Percentiles rank a stretch among this genome's conserved stretches.
Conservation (phyloP, 202 grass and related monocot species). For the Brachypodium distachyon region DNA sequence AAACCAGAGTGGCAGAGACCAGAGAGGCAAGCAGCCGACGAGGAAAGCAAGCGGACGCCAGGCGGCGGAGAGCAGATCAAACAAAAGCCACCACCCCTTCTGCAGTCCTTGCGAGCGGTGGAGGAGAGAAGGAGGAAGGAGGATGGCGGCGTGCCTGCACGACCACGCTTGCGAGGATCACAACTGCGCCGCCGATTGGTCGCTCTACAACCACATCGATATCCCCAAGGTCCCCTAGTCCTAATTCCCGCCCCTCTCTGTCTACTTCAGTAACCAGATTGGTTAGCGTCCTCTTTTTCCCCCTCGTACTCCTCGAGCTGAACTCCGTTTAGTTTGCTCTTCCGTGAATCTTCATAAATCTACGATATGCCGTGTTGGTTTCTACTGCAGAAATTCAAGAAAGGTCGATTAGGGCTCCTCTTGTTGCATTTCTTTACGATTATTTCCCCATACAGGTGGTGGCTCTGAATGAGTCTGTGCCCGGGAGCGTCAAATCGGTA, state of each 20-base stretch:
- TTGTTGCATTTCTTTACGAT: neutral
- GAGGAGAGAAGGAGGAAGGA: neutral
- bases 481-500: conserved; percentile 83
- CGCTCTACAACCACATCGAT: conserved; percentile 93
- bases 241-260: neutral
- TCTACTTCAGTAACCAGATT: neutral
- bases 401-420: neutral
- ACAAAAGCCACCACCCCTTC: neutral
- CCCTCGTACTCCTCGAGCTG: neutral
- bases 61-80: conserved; percentile 9
- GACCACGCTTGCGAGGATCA: conserved; percentile 96
- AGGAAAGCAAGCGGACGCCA: neutral
- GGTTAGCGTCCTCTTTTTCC: neutral
- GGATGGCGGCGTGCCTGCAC: conserved; percentile 72
- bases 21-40: neutral
- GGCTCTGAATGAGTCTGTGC: conserved; percentile 84
- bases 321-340: neutral
- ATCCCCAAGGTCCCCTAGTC: conserved; percentile 55
- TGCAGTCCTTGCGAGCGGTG: conserved; percentile 6
- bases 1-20: neutral
- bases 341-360: neutral
- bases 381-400: neutral
- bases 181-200: conserved; percentile 95
- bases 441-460: conserved; percentile 35
- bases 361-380: neutral